These are phyloP conservation scores for Asterella californica DNA, from an alignment of 225 moss, liverwort and hornwort species.

Conservation along the genomic window DNA sequence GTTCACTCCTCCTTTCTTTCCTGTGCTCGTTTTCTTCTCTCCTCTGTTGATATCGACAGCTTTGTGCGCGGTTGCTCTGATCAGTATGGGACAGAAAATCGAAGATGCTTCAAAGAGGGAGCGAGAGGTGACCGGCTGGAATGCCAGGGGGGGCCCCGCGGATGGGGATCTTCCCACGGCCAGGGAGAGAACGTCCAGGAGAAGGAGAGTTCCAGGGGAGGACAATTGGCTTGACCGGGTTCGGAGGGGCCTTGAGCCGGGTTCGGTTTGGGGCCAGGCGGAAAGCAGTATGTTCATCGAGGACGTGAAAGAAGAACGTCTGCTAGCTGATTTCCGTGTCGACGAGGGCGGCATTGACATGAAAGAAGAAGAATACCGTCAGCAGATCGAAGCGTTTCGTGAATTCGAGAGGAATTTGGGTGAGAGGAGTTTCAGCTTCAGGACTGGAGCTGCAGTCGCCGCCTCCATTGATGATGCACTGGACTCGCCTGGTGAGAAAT, in stretches of 20 bases:
- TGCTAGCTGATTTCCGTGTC: conserved; percentile 23
- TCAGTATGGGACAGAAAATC: conserved; percentile 67
- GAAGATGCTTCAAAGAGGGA: conserved; percentile 47
- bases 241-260: conserved; percentile 11
- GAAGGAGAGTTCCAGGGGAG: conserved; percentile 22
- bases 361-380: conserved; percentile 19
- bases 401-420: conserved; percentile 28
- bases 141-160: conserved; percentile 12
- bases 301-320: conserved; percentile 25
- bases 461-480: neutral
- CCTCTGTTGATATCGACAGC: conserved; percentile 54
- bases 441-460: conserved; percentile 1
- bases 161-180: conserved; percentile 21
- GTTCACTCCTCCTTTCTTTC: conserved; percentile 49
- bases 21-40: conserved; percentile 46
- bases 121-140: conserved; percentile 30
- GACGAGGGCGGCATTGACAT: conserved; percentile 28
- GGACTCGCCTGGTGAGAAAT: neutral
- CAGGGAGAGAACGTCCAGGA: neutral
- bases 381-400: conserved; percentile 36
- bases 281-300: conserved; percentile 21
- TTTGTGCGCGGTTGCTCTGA: conserved; percentile 45
- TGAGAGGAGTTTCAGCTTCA: conserved; percentile 34
- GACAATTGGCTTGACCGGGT: conserved; percentile 32
- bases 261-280: conserved; percentile 8